Base-by-base conservation (phyloP, 768 basidiomycete genomes). In the Podaxis sp. region DNA sequence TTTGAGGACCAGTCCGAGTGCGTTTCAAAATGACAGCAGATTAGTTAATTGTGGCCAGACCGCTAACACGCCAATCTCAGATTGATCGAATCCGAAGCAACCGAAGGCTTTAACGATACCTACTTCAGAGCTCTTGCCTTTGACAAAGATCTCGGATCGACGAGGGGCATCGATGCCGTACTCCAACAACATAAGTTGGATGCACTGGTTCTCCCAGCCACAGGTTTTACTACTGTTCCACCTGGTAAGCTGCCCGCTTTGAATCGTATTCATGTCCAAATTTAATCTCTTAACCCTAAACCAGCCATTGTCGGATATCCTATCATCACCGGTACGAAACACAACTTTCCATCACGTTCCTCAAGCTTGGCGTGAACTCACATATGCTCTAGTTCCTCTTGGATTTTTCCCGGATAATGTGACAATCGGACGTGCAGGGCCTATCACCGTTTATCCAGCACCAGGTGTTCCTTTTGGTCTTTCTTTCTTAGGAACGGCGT, bases 291-390 rank as follows among this genome's bases (percentile, higher is more conserved):
- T 64, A 8, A 5, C 61, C 66, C 2, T 9, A 22, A 41, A 53
- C 68, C 72, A 73, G 87, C 86, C 3, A 81, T 88, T 59, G 83
- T 85, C 4, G 88, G 86, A 7, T 88, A 87, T 65, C 87, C 88
- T 1, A 84, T 88, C 57, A 76, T 88, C 40, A 87, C 87, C 24
- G 86, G 86, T 83, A 49, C 66, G 75, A 65, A 5, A n/a, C 11
- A 47, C n/a, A 41, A 33, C 38, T 47, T 36, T 46, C 58, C 25
- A 4, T 50, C 29, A 3, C 33, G 25, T 5, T 2, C 59, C 2
- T 41, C 27, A 8, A 12, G 38, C 33, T 3, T 29, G 17, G 25
- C 50, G 27, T 33, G 58, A 29, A 49, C 57, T 38, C 11, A 46
- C 33, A 46, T 70, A 4, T 55, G 7, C n/a, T 19, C 40, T 47